These are phyloP conservation scores for Auriscalpium orientale DNA, from an alignment of 768 basidiomycete species.

Conservation along the genomic window DNA sequence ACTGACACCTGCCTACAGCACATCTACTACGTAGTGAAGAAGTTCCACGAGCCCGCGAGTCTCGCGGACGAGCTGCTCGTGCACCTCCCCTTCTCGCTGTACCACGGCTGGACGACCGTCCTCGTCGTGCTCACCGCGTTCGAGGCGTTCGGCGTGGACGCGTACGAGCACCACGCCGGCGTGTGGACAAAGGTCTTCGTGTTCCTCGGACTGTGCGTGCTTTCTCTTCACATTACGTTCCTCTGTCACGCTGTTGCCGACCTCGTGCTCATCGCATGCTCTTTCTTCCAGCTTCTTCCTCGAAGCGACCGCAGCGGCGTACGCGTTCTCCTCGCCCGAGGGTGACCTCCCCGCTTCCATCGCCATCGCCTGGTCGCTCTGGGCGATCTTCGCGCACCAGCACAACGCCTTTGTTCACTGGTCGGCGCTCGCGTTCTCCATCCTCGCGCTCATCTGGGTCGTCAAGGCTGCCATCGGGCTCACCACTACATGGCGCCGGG, in stretches of 20 bases:
- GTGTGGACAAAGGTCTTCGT: constrained; percentile 94
- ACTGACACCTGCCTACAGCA: constrained; percentile 41
- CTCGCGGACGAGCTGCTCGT: constrained; percentile 79
- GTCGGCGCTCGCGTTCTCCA: constrained; percentile 77
- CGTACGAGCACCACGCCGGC: constrained; percentile 54
- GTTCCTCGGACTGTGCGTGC: constrained; percentile 74
- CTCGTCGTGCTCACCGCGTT: constrained; percentile 77
- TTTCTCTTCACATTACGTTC: background rate
- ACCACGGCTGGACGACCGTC: constrained; percentile 89
- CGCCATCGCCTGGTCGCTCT: constrained; percentile 89
- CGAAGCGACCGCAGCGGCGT: constrained; percentile 86
- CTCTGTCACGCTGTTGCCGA: background rate
- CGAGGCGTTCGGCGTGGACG: constrained; percentile 83
- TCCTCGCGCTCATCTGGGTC: constrained; percentile 81
- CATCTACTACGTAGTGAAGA: constrained; percentile 93
- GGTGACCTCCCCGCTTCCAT: constrained; percentile 91
- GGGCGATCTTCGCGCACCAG: constrained; percentile 84
- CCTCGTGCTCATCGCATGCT: background rate
- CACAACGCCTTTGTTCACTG: constrained; percentile 78
- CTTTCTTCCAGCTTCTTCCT: constrained; percentile 66
- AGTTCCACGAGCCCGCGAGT: constrained; percentile 60
- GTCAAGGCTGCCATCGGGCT: constrained; percentile 64
- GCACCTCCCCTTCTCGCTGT: constrained; percentile 94
- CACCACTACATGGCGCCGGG: constrained; percentile 29
- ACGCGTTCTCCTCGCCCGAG: constrained; percentile 84